A percentile compares a stretch with the other conserved stretches of the same genome.
Evolutionary conservation across 805 yeast genomes (phyloP).

Genomic region (Cyberlindnera mississippiensis): DNA sequence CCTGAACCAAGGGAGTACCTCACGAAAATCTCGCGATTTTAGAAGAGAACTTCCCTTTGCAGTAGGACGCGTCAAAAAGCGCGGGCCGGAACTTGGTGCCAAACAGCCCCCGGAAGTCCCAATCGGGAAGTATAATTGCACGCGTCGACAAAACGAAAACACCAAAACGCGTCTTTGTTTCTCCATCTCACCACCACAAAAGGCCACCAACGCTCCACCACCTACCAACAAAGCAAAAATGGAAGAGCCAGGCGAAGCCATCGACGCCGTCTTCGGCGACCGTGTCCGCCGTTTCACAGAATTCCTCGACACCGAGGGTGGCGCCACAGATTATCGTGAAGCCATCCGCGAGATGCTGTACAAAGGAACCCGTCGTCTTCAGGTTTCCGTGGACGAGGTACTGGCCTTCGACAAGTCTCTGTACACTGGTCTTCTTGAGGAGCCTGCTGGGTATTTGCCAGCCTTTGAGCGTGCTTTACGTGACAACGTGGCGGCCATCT

Average conservation of each 20-base stretch:
- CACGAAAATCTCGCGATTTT: too few relatives aligned
- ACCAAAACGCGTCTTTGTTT: neutral
- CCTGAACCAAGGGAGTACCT: too few relatives aligned
- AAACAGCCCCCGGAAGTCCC: conserved; percentile 7
- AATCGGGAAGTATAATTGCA: conserved; percentile 16
- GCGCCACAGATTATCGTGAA: conserved; percentile 59
- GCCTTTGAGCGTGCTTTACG: conserved; percentile 84
- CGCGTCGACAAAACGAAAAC: conserved; percentile 7
- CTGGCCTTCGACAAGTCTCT: conserved; percentile 75
- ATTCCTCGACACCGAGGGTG: conserved; percentile 61
- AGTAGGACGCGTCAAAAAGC: too few relatives aligned
- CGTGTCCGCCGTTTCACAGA: conserved; percentile 87
- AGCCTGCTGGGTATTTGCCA: conserved; percentile 83
- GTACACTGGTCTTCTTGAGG: conserved; percentile 70
- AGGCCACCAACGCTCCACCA: neutral
- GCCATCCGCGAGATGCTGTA: conserved; percentile 70
- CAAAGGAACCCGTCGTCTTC: conserved; percentile 60
- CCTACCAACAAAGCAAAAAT: conserved; percentile 8
- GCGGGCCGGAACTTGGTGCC: too few relatives aligned
- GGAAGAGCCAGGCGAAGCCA: conserved; percentile 26
- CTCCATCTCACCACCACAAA: neutral
- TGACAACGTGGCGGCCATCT: conserved; percentile 71
- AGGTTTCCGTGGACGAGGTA: conserved; percentile 79
- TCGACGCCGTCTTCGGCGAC: conserved; percentile 60
- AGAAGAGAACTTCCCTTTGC: too few relatives aligned